Percentiles rank a stretch among this genome's conserved stretches.
Evolutionary conservation across 2,329 filamentous ascomycete species (phyloP).

Genomic region (Penicillium sp.): DNA sequence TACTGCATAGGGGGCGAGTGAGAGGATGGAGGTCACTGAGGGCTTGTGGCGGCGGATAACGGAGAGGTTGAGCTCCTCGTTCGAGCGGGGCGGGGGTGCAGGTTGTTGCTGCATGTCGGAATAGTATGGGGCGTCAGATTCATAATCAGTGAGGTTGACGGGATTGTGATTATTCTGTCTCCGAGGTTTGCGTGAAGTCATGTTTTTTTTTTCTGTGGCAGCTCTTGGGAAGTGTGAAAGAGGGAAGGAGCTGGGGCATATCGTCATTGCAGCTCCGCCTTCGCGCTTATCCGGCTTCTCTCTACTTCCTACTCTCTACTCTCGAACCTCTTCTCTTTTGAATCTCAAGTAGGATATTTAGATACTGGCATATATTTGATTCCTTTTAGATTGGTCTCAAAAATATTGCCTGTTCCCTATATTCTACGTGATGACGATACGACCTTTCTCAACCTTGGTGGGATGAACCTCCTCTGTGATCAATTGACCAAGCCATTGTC

Average conservation of each 20-base stretch:
- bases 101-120: constrained; percentile 39
- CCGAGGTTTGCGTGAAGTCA: constrained; percentile 36
- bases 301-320: background rate
- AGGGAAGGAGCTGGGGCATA: constrained; percentile 6
- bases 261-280: constrained; percentile 15
- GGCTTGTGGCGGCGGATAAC: constrained; percentile 82
- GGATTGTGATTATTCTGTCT: constrained; percentile 30
- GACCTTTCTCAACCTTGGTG: constrained; percentile 7
- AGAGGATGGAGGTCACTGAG: constrained; percentile 69
- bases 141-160: constrained; percentile 56
- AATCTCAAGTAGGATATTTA: background rate
- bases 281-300: constrained; percentile 2
- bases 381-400: background rate
- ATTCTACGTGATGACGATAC: constrained; percentile 2
- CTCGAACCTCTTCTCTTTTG: background rate
- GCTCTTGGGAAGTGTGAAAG: background rate
- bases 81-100: constrained; percentile 60
- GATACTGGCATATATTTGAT: background rate
- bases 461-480: constrained; percentile 14
- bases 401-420: background rate
- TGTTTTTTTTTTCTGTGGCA: constrained; percentile 19
- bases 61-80: constrained; percentile 81
- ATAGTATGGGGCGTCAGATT: constrained; percentile 61
- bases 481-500: constrained; percentile 13
- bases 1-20: constrained; percentile 80